Evolutionary conservation across 768 basidiomycete genomes (phyloP), one percentile per base, ranked within the genome.

Genomic region (Artomyces pyxidatus): DNA sequence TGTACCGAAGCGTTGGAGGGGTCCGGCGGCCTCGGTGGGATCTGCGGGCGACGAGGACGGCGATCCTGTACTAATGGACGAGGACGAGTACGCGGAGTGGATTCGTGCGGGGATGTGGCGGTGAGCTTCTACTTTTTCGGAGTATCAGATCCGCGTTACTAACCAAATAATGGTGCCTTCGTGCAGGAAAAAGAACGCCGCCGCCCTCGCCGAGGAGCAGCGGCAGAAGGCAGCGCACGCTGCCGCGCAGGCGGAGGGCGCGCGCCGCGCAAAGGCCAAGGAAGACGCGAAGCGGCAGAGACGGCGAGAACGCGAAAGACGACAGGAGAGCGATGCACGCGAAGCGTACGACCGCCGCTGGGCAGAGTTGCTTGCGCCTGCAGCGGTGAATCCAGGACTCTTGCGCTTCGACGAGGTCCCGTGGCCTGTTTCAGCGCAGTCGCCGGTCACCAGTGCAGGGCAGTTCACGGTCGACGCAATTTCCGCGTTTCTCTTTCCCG

Each of bases 31-130:
- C 65, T 66, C 25, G 65, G 71, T 35, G 63, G 59, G 28, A 42
- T 61, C 53, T 45, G 38, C 44, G 2, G 58, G 59, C 4, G 57
- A 55, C 12, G 56, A 59, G 16, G n/a, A n/a, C n/a, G 57, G 65
- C 5, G 64, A 78, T 50, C 70, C 72, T 25, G 62, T 58, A 41
- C 54, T 62, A 42, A 85, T 94, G 85, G 82, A 84, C 51, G 90
- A 93, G 7, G 85, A 93, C 56, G 83, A 89, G 51, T 95, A 95
- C 56, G 78, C 85, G 1, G 88, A 90, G 58, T 94, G 88, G 86
- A 69, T 95, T 44, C 71, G 92, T 54, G 66, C 74, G 22, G 89
- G 88, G 41, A 94, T 96, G 87, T 92, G 88, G 71, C 77, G 80
- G 78, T 83, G 52, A 35, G 78, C 65, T 11, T 40, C 37, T 46